phyloP scores from a whole-genome alignment of 345 rosid genomes.

The Pugionium cornutum region DNA sequence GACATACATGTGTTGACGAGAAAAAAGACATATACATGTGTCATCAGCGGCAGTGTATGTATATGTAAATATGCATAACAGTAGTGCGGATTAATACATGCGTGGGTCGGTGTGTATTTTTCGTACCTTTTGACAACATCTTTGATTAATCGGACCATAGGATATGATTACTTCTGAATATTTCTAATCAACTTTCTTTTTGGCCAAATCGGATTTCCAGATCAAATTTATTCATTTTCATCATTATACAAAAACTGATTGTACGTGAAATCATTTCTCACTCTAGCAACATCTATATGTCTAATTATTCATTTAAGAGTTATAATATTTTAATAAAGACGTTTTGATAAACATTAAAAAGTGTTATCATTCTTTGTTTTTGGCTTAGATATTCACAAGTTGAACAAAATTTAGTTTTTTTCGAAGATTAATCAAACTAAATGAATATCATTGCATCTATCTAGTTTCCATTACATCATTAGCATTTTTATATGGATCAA shows the following conservation, averaged over 20 bases:
- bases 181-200: no score
- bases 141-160: conserved; percentile 4
- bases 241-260: neutral
- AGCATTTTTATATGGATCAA: no score
- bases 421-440: no score
- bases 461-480: no score
- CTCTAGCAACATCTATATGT: no score
- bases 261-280: conserved; percentile 5
- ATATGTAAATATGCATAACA: conserved; percentile 3
- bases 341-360: no score
- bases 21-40: conserved; percentile 1
- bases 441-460: no score
- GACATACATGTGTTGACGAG: neutral
- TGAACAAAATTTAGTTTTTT: no score
- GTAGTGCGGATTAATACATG: conserved; percentile 19
- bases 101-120: conserved; percentile 25
- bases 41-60: conserved; percentile 5
- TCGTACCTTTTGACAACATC: neutral
- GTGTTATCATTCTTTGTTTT: no score
- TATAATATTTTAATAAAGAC: no score
- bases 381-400: no score
- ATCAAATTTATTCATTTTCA: neutral
- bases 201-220: neutral
- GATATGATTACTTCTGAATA: conserved; percentile 1
- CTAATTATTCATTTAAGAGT: no score